phyloP scores from a whole-genome alignment of 2,329 filamentous ascomycete genomes.

The Sclerotinia nivalis region DNA sequence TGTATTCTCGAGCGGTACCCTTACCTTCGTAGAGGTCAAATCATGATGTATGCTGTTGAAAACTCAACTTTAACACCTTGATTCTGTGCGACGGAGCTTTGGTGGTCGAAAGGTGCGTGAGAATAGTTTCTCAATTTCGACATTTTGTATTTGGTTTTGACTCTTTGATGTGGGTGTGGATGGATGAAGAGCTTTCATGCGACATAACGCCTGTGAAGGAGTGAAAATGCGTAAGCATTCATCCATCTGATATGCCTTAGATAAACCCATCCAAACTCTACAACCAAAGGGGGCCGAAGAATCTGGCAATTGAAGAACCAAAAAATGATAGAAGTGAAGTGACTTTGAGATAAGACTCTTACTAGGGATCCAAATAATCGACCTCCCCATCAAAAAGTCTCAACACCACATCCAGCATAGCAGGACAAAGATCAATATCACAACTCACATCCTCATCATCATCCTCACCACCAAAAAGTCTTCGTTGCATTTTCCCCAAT shows the following conservation, averaged over 20 bases:
- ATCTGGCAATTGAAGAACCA: constrained; percentile 17
- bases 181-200: constrained; percentile 31
- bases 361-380: constrained; percentile 40
- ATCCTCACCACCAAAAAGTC: constrained; percentile 39
- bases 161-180: constrained; percentile 4
- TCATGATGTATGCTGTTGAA: not conserved
- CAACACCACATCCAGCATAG: constrained; percentile 40
- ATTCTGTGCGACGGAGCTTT: not conserved
- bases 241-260: constrained; percentile 26
- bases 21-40: constrained; percentile 25
- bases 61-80: not conserved
- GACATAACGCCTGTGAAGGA: constrained; percentile 33
- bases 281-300: constrained; percentile 6
- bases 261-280: not conserved
- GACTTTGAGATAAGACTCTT: constrained; percentile 26
- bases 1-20: constrained; percentile 32
- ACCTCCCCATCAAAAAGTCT: constrained; percentile 39
- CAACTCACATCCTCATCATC: constrained; percentile 32
- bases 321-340: constrained; percentile 26
- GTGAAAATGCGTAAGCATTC: constrained; percentile 36
- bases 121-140: too few relatives aligned
- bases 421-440: constrained; percentile 40
- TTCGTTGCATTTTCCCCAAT: constrained; percentile 31
- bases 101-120: not conserved
- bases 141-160: not conserved